These are phyloP conservation scores for Alternaria solani DNA, from an alignment of 2,329 filamentous ascomycete species.

Conservation along the genomic window DNA sequence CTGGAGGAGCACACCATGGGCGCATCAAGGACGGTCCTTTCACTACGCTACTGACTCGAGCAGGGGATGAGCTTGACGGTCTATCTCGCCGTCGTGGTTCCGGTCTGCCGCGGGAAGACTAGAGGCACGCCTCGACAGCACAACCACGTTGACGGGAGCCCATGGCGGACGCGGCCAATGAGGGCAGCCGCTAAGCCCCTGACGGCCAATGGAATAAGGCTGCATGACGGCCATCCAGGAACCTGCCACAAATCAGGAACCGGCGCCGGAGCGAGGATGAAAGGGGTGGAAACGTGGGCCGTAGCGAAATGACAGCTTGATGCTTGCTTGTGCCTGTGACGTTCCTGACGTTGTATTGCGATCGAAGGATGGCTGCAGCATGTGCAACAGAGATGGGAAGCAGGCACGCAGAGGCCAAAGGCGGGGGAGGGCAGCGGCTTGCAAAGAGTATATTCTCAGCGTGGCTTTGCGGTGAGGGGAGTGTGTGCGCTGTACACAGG, in stretches of 20 bases:
- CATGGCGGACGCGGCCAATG: constrained; percentile 29
- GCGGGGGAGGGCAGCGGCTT: neutral
- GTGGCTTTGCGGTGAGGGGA: constrained; percentile 16
- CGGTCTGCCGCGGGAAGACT: constrained; percentile 42
- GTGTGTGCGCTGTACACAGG: constrained; percentile 5
- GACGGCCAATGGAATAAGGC: constrained; percentile 39
- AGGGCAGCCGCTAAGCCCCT: constrained; percentile 17
- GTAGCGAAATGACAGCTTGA: constrained; percentile 31
- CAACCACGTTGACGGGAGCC: constrained; percentile 42
- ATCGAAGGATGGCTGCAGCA: constrained; percentile 1
- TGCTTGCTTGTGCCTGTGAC: constrained; percentile 24
- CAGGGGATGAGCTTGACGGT: constrained; percentile 25
- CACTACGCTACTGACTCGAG: constrained; percentile 28
- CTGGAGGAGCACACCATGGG: constrained; percentile 26
- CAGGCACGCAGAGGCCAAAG: neutral
- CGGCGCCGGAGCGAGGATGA: constrained; percentile 28
- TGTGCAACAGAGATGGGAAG: neutral
- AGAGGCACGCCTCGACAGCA: constrained; percentile 36
- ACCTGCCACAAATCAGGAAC: constrained; percentile 38
- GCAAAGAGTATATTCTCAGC: neutral
- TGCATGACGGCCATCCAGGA: constrained; percentile 42
- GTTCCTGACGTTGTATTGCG: constrained; percentile 14
- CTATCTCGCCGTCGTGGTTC: constrained; percentile 35
- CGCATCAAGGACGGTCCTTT: constrained; percentile 24
- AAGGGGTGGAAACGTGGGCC: constrained; percentile 29